phyloP scores from a whole-genome alignment of 176 grass and related monocot species.

The Eleusine coracana region DNA sequence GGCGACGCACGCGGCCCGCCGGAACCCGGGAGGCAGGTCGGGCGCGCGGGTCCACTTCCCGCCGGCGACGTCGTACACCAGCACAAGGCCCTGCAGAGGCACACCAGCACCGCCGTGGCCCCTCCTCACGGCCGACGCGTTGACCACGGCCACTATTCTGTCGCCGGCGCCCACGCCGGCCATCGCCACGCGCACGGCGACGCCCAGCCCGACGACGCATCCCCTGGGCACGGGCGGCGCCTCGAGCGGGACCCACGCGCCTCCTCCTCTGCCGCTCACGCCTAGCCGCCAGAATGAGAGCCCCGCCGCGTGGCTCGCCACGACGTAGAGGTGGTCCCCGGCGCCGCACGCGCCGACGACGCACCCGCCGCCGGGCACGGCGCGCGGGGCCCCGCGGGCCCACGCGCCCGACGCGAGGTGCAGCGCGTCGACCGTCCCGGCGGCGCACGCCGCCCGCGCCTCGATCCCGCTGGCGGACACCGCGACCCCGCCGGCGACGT shows the following conservation, averaged over 20 bases:
- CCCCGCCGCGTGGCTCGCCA: conserved; percentile 82
- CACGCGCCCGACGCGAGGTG: conserved; percentile 61
- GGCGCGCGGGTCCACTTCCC: conserved; percentile 72
- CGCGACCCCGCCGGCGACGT: conserved; percentile 70
- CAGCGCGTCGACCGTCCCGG: conserved; percentile 78
- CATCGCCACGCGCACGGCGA: conserved; percentile 71
- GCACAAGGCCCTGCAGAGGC: conserved; percentile 54
- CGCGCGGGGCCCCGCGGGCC: conserved; percentile 44
- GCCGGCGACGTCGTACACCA: conserved; percentile 73
- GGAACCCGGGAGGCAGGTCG: conserved; percentile 54
- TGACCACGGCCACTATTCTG: conserved; percentile 63
- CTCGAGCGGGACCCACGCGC: conserved; percentile 65
- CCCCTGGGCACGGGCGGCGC: conserved; percentile 62
- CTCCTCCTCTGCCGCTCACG: neutral
- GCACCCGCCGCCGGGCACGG: conserved; percentile 73
- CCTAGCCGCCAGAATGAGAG: conserved; percentile 84
- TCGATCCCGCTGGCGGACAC: conserved; percentile 40
- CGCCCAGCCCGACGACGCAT: conserved; percentile 46
- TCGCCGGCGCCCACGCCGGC: conserved; percentile 53
- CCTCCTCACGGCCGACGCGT: conserved; percentile 53
- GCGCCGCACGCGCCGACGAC: conserved; percentile 76
- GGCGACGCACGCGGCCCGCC: conserved; percentile 54
- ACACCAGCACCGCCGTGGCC: neutral
- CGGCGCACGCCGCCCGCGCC: conserved; percentile 62
- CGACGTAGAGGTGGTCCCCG: conserved; percentile 65